A percentile compares a stretch with the other conserved stretches of the same genome.
These are phyloP conservation scores for Eragrostis curvula DNA, from an alignment of 176 grass and related monocot species.

Conservation along the genomic window DNA sequence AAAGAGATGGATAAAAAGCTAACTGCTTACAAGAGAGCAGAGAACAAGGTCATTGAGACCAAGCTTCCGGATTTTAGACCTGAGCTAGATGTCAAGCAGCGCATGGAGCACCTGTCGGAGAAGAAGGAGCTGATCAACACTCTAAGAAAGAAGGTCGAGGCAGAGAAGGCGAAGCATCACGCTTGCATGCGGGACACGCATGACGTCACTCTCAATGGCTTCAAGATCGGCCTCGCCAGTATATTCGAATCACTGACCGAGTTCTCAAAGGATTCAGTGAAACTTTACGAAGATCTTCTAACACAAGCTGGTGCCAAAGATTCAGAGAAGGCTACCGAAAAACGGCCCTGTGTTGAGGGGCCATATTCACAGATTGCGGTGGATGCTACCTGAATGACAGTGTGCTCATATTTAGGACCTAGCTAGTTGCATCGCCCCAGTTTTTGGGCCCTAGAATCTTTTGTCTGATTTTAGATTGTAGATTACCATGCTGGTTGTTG, in stretches of 20 bases:
- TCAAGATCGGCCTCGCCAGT: constrained; percentile 86
- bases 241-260: constrained; percentile 83
- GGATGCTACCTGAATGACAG: constrained; percentile 33
- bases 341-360: constrained; percentile 32
- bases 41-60: constrained; percentile 83
- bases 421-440: constrained; percentile 50
- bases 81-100: constrained; percentile 68
- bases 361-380: constrained; percentile 34
- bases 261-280: constrained; percentile 70
- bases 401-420: background rate
- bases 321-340: constrained; percentile 47
- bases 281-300: constrained; percentile 71
- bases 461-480: constrained; percentile 50
- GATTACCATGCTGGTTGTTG: constrained; percentile 28
- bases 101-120: constrained; percentile 70
- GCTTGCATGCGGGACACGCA: constrained; percentile 79
- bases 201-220: constrained; percentile 85
- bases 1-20: constrained; percentile 80
- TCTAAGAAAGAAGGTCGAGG: constrained; percentile 64
- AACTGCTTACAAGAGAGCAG: constrained; percentile 74
- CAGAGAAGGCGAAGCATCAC: constrained; percentile 78
- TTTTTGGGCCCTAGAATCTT: constrained; percentile 73
- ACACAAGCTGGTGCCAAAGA: constrained; percentile 31
- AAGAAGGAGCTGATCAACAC: constrained; percentile 71
- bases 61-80: constrained; percentile 78